phyloP scores from a whole-genome alignment of 2,329 filamentous ascomycete genomes.

The Botrytis tulipae region DNA sequence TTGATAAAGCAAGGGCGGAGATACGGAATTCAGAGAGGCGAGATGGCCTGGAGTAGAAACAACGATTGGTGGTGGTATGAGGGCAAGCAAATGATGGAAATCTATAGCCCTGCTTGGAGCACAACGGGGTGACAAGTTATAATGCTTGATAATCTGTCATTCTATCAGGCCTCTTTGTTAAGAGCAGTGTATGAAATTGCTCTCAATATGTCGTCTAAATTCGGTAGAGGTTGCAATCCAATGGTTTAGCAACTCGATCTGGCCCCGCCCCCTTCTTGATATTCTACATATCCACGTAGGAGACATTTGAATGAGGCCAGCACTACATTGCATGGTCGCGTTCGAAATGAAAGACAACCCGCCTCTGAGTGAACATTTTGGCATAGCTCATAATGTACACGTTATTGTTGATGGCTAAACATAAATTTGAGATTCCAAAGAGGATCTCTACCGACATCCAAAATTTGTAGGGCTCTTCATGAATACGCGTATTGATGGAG shows the following conservation, averaged over 20 bases:
- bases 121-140: background rate
- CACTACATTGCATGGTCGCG: background rate
- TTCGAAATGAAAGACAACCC: background rate
- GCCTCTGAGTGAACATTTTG: background rate
- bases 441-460: background rate
- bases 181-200: background rate
- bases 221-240: background rate
- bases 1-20: background rate
- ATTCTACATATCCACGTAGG: conserved; percentile 1
- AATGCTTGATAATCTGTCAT: background rate
- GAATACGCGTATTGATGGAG: background rate
- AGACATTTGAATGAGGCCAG: background rate
- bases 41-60: background rate
- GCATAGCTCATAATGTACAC: background rate
- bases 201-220: too few relatives aligned
- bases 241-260: background rate
- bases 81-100: background rate
- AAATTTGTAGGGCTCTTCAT: background rate
- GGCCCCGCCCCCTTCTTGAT: background rate
- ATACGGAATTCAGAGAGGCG: too few relatives aligned
- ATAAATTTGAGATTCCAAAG: background rate
- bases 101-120: background rate
- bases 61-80: background rate
- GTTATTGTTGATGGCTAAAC: background rate
- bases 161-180: too few relatives aligned